Conservation (phyloP, 2,329 filamentous ascomycete genomes). For the Fusarium nematophilum region DNA sequence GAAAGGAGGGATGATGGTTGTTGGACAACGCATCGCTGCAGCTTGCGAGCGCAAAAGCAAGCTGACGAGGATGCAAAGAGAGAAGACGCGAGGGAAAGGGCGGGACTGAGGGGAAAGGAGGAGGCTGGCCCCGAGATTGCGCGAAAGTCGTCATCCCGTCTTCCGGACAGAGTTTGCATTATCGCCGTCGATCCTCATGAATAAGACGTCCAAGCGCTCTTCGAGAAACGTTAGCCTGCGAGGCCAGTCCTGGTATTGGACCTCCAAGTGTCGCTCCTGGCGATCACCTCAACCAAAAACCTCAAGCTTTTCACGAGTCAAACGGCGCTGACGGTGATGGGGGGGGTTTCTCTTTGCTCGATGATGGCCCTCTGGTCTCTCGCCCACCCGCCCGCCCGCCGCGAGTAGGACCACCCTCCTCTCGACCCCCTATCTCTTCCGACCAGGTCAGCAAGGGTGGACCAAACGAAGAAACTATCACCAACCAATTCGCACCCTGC, state of each 20-base stretch:
- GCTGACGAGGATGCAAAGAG: conserved; percentile 20
- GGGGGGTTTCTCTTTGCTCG: too few species aligned
- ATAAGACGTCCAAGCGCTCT: conserved; percentile 26
- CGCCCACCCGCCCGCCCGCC: conserved; percentile 29
- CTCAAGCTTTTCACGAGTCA: conserved; percentile 23
- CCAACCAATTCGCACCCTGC: conserved; percentile 39
- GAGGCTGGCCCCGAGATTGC: conserved; percentile 42
- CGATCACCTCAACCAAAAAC: conserved; percentile 27
- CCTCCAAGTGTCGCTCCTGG: conserved; percentile 27
- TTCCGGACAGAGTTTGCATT: conserved; percentile 32
- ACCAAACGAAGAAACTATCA: conserved; percentile 34
- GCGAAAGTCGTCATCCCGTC: conserved; percentile 31
- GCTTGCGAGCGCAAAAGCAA: conserved; percentile 44
- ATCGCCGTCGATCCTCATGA: conserved; percentile 39
- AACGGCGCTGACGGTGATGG: conserved; percentile 12
- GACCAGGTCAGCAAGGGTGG: conserved; percentile 43
- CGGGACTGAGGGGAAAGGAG: conserved; percentile 13
- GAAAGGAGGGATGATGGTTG: conserved; percentile 57
- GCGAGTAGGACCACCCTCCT: conserved; percentile 30
- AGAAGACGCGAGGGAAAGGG: conserved; percentile 23
- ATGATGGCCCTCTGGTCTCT: not conserved
- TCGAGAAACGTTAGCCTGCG: conserved; percentile 18
- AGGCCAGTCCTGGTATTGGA: conserved; percentile 26
- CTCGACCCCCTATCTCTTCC: conserved; percentile 21
- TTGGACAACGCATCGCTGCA: conserved; percentile 60